Base-by-base conservation (phyloP, 306 rosid genomes). In the Trichosanthes truncata region DNA sequence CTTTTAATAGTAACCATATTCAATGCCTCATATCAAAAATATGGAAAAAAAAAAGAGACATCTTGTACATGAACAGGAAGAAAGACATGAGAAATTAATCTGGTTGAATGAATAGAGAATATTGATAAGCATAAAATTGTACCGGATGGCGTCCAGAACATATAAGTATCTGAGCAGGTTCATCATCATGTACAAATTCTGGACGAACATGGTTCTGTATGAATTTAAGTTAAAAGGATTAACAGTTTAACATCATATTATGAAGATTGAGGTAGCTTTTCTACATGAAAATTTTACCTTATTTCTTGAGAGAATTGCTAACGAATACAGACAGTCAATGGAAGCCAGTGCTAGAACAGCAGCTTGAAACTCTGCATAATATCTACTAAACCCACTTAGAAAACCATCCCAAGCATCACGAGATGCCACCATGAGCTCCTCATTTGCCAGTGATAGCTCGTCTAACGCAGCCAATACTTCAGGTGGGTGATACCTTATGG, bases 71-170 rank as follows among this genome's bases (percentile, higher is more conserved):
- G 26, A 29, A 74, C 62, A 12, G 26, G 66, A 76, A 74, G 26
- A 83, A 43, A 75, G 78, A 23, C 45, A 46, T 62, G 56, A 59
- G 35, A 79, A 76, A 76, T 45, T 79, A 18, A 20, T 71, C 45
- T 53, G 67, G 48, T 55, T 76, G 66, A 76, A 76, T 29, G 60
- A 3, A 23, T 20, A 49, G 41, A 60, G 53, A 65, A 63, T 14
- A 83, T 20, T 46, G 68, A 20, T n/a, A 53, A 83, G 69, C 56
- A 35, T 69, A 77, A 45, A 78, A 80, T 73, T 85, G 79, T 89
- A 95, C 98, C 85, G 97, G 98, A 81, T 95, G 98, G 82, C 92
- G 93, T 74, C 97, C 98, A 83, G 87, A 89, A 78, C 74, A 77
- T 74, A 95, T 84, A 72, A 85, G 89, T 80, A 95, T 91, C 84